Evolutionary conservation across 139 green algal genomes (phyloP), one percentile per base, ranked within the genome.

Genomic region (Chlamydomonas sp.): DNA sequence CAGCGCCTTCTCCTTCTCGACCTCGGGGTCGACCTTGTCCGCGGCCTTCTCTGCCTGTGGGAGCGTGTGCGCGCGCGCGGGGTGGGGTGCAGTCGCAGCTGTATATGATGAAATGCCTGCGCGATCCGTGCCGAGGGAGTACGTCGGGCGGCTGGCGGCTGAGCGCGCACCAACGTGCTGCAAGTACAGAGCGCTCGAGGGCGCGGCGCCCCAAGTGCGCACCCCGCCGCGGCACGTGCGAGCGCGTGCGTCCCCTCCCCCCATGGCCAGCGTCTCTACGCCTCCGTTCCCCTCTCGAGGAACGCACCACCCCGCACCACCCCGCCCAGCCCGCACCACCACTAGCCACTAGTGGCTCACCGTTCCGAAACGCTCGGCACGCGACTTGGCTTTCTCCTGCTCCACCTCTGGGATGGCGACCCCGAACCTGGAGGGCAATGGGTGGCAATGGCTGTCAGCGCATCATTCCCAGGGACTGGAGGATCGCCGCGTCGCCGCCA

Each of bases 1-100:
- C 1, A 79, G 22, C 35, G n/a, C 31, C 73, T 79, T 79, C 16
- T 79, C 73, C 73, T 79, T 79, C 50, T 79, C 73, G 34, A 79
- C 31, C 3, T 79, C 68, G 1, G 73, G 35, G 62, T 76, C 47
- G 24, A 69, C 22, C 70, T 75, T 2, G 35, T 1, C 10, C 3
- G 29, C 2, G n/a, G 54, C n/a, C n/a, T n/a, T n/a, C n/a, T 49
- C 33, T 54, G n/a, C 3, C 29, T 49, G 61, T 3, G 22, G 5
- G 6, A 5, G 43, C 31, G 20, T 6, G 10, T 38, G 33, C 6
- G 29, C 13, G 59, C 13, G 22, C 8, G 5, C 13, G 26, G 31
- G 16, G 31, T 33, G 43, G 24, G 39, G 31, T 26, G 59, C 8
- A 39, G 8, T 26, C 60, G 47, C 60, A 48, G 28, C 26, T 8